phyloP scores from a whole-genome alignment of 2,329 filamentous ascomycete genomes.

The Xylariaceae sp. region DNA sequence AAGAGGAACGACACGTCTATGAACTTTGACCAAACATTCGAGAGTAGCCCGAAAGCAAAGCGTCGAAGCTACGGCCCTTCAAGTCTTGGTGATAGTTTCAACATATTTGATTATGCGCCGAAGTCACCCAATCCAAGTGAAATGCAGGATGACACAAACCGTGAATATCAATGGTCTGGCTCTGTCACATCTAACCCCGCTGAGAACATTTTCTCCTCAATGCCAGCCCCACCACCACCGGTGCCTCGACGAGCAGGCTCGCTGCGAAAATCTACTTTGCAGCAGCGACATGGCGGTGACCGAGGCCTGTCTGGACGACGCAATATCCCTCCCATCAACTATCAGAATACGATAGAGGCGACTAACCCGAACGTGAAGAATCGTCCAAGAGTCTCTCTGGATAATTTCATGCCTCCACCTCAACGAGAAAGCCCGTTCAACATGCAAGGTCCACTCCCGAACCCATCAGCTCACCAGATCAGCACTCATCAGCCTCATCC shows the following conservation, averaged over 20 bases:
- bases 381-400: conserved; percentile 71
- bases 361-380: conserved; percentile 55
- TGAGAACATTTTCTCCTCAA: conserved; percentile 41
- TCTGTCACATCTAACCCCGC: conserved; percentile 29
- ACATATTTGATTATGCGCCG: conserved; percentile 65
- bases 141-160: conserved; percentile 45
- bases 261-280: conserved; percentile 79
- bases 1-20: conserved; percentile 87
- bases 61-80: conserved; percentile 78
- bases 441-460: conserved; percentile 47
- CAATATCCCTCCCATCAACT: conserved; percentile 47
- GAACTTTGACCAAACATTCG: conserved; percentile 74
- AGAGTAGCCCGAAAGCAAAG: conserved; percentile 86
- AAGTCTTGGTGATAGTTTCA: conserved; percentile 60
- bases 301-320: conserved; percentile 61
- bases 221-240: conserved; percentile 47
- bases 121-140: conserved; percentile 43
- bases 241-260: conserved; percentile 70
- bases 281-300: conserved; percentile 69
- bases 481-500: conserved; percentile 66
- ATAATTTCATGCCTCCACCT: conserved; percentile 67
- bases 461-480: conserved; percentile 49
- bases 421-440: conserved; percentile 63
- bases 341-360: conserved; percentile 48
- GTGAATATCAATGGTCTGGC: conserved; percentile 53